Base-by-base conservation (phyloP, 495 filamentous ascomycete species). In the Penicillium subrubescens region DNA sequence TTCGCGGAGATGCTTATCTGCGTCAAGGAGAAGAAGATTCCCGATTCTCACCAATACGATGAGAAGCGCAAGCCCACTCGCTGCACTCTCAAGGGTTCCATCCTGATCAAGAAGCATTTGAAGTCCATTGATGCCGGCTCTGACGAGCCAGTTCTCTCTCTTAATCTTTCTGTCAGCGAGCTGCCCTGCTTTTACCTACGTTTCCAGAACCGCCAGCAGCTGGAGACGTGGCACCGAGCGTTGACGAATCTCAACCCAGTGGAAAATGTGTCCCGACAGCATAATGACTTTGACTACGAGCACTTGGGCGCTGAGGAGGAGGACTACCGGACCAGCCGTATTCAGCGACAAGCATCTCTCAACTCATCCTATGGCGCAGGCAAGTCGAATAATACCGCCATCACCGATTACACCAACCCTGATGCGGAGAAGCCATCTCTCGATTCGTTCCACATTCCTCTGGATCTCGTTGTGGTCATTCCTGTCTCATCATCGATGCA, bases 1-100 rank as follows among this genome's bases (percentile, higher is more conserved):
- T 99, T 98, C 72, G 91, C 90, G 4, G 95, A 98, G 77, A 99
- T 99, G 95, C 93, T 99, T 57, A 99, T 99, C 66, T 99, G 95
- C 74, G 93, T 98, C 63, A 99, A 97, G 77, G 95, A 98, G 72
- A 97, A 97, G 84, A 96, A 93, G 75, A 75, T 82, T 29, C 66
- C 80, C 5, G 82, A 84, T 8, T 83, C 89, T 66, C 85, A 87
- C 41, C 85, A 86, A 29, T 80, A 79, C 27, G 80, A 84, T 34
- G 86, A 88, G 5, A 83, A 81, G 69, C 83, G 79, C 51, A 95
- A 90, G 74, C 75, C 84, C 8, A 88, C 84, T 4, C 87, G 92
- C 59, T 97, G 89, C 78, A 97, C 93, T 8, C 80, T 99, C 37
- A 99, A 99, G 78, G 95, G 95, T 8, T 98, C 96, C 3, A 99